Evolutionary conservation across 2,329 filamentous ascomycete genomes (phyloP), one percentile per base, ranked within the genome.

Genomic region (Cadophora gregata): DNA sequence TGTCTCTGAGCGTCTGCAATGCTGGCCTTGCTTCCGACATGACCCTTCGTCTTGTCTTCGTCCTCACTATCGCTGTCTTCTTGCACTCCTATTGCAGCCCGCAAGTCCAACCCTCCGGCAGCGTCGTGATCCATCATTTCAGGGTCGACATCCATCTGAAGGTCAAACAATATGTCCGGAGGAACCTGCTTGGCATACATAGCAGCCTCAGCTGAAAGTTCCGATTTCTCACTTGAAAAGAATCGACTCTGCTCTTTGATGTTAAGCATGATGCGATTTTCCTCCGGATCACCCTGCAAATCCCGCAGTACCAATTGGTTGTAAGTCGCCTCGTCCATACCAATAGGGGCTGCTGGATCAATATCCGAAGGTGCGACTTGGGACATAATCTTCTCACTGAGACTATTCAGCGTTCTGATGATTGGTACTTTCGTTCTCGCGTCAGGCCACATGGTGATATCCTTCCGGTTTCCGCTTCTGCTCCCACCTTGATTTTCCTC

Each of bases 321-420:
- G 75, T 90, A 96, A 0, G 90, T 89, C 47, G 88, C 85, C 72
- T 93, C 90, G 67, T 93, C 90, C 74, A 89, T 81, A 1, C 88
- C 89, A 61, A 88, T 86, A 1, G 89, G 86, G 5, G 83, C 85
- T 68, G 89, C 85, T 0, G 86, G 84, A 67, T 90, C 86, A n/a
- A 83, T 80, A 76, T 97, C 93, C 5, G 90, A 88, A 0, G 93
- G 91, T 1, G 91, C 88, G 12, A 97, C 93, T 70, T 94, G 91
- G 58, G 91, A 91, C 85, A 99, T 90, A 77, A 99, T 91, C 79
- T 96, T 97, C 78, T 96, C 93, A 74, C 93, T 97, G 64, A 98
- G 85, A 68, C 86, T 93, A 77, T 99, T 99, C 64, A 99, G 82
- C 0, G 93, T 93, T 69, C 91, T 89, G 70, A 98, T 90, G 69